Evolutionary conservation across 495 filamentous ascomycete species (phyloP).

Genomic region (Xylaria curta): DNA sequence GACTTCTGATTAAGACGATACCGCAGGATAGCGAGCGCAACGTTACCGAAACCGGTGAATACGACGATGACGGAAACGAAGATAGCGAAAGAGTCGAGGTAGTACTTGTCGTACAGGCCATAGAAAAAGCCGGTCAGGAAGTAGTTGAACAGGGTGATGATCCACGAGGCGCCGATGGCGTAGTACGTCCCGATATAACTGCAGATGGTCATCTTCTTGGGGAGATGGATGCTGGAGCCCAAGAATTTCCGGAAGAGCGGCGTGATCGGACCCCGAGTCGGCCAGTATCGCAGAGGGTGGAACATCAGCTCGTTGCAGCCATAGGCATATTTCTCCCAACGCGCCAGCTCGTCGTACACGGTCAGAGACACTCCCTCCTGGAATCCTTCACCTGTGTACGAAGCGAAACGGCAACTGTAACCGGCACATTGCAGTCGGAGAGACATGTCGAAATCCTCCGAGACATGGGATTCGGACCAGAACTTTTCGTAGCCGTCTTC

Average conservation of each 20-base stretch:
- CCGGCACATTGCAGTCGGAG: slow-evolving; percentile 69
- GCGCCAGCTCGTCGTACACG: slow-evolving; percentile 75
- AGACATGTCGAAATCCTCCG: slow-evolving; percentile 79
- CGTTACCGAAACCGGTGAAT: slow-evolving; percentile 61
- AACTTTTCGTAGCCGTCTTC: slow-evolving; percentile 64
- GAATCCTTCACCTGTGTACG: slow-evolving; percentile 70
- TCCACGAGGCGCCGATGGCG: slow-evolving; percentile 70
- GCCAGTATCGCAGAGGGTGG: slow-evolving; percentile 60
- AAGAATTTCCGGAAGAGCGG: slow-evolving; percentile 68
- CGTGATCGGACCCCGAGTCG: slow-evolving; percentile 65
- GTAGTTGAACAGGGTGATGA: slow-evolving; percentile 69
- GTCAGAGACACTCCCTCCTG: slow-evolving; percentile 78
- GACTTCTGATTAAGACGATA: slow-evolving; percentile 56
- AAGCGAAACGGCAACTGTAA: slow-evolving; percentile 67
- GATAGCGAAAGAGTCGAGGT: slow-evolving; percentile 66
- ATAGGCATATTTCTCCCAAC: slow-evolving; percentile 82
- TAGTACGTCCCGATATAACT: slow-evolving; percentile 81
- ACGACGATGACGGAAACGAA: slow-evolving; percentile 63
- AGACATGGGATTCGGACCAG: slow-evolving; percentile 76
- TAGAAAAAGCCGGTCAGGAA: slow-evolving; percentile 68
- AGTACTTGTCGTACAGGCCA: slow-evolving; percentile 64
- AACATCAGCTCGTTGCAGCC: slow-evolving; percentile 73
- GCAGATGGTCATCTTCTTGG: slow-evolving; percentile 72
- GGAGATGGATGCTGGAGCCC: slow-evolving; percentile 62
- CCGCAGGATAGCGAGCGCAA: slow-evolving; percentile 59